Base-by-base conservation (phyloP, 2,329 filamentous ascomycete genomes). In the Ceratocystis cacaofunesta region DNA sequence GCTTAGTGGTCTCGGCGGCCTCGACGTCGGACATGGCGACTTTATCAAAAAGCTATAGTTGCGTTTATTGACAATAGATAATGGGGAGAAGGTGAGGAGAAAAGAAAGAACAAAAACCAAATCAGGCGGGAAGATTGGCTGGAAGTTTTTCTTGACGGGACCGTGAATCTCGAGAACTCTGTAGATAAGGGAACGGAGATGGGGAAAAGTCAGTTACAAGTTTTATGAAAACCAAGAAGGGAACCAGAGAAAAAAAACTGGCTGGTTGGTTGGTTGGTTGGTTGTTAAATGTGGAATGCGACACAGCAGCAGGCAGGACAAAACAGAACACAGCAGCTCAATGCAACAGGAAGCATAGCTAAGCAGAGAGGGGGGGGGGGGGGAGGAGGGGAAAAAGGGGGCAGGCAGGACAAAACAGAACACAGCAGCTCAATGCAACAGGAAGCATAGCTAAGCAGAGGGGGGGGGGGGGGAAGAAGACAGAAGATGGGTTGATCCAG, bases 11-110 rank as follows among this genome's bases (percentile, higher is more conserved):
- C 68, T 79, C 78, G 72, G 76, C 74, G 69, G 74, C 76, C 69
- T 79, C 78, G 68, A 74, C 72, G 70, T 80, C 78, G 70, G 78
- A 78, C 78, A 80, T 80, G 69, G 46, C 74, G 69, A 63, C 25
- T 61, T 17, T 28, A 10, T 55, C 19, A 46, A 41, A 64, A 30
- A 61, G 10, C 46, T 22, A 30, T 50, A 25, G 17, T 36, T 32
- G 25, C 62, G 69, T 68, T 68, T 68, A 68, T 66, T 70, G 69
- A 61, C 46, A 64, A 61, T 62, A 50, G 62, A 55, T 65, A 63
- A n/a, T 58, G 15, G 57, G 50, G 50, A 63, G 57, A 32, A 46
- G 32, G 46, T 17, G 30, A 58, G 46, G 30, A 60, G 43, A 28
- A 22, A 61, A 61, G 52, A 64, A 57, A 61, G 30, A 61, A 64